phyloP scores from a whole-genome alignment of 2,329 filamentous ascomycete species.

The Tetracladium maxilliforme region DNA sequence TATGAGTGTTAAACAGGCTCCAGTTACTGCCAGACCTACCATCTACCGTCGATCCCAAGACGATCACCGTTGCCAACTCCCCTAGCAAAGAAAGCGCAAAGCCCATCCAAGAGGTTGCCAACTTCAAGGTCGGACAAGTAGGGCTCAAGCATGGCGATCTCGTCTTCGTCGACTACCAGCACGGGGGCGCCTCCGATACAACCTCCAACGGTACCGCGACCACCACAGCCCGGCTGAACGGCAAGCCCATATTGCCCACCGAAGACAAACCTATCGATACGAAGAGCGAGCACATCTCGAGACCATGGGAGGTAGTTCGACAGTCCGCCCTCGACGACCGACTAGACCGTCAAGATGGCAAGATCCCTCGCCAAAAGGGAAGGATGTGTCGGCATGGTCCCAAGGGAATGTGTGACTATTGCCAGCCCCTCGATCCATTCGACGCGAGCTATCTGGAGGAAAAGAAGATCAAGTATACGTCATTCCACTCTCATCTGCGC shows the following conservation, averaged over 20 bases:
- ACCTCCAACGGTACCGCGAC: constrained; percentile 19
- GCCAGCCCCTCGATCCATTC: constrained; percentile 92
- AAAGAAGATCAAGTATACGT: constrained; percentile 97
- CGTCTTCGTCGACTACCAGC: constrained; percentile 71
- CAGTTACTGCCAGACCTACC: constrained; percentile 46
- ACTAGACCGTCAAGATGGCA: constrained; percentile 79
- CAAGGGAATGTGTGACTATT: constrained; percentile 99
- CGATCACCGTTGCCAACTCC: constrained; percentile 46
- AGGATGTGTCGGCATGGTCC: constrained; percentile 93
- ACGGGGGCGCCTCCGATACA: constrained; percentile 33
- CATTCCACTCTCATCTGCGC: constrained; percentile 85
- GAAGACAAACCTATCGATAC: constrained; percentile 52
- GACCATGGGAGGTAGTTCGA: constrained; percentile 83
- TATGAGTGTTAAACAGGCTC: constrained; percentile 5
- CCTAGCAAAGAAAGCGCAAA: constrained; percentile 44
- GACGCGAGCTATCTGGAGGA: constrained; percentile 77
- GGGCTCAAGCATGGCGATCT: constrained; percentile 71
- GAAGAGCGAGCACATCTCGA: constrained; percentile 52
- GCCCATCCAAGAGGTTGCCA: constrained; percentile 39
- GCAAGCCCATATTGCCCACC: constrained; percentile 54
- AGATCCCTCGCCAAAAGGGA: constrained; percentile 64
- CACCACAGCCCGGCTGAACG: constrained; percentile 47
- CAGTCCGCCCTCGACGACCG: constrained; percentile 80
- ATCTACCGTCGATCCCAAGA: constrained; percentile 41
- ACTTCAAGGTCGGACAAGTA: constrained; percentile 40